phyloP scores from a whole-genome alignment of 345 rosid genomes.

The Brassica carinata region DNA sequence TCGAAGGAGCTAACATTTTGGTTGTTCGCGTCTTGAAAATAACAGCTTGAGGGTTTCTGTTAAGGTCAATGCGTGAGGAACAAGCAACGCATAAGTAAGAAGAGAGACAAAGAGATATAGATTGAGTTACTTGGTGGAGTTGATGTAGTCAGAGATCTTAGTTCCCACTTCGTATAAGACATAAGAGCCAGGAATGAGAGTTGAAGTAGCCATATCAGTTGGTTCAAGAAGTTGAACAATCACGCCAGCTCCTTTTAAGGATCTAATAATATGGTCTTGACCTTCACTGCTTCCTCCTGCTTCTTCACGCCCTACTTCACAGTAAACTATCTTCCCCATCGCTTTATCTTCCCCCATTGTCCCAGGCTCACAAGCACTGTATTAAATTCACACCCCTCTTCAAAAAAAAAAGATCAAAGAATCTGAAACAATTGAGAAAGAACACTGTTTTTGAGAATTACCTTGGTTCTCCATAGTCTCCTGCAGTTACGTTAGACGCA shows the following conservation, averaged over 20 bases:
- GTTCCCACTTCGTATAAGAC: conserved; percentile 47
- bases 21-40: conserved; percentile 55
- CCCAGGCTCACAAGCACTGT: conserved; percentile 65
- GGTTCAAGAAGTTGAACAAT: conserved; percentile 38
- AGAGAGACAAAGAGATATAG: background rate
- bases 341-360: conserved; percentile 57
- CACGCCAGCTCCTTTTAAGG: conserved; percentile 63
- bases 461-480: conserved; percentile 55
- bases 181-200: conserved; percentile 47
- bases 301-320: conserved; percentile 40
- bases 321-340: conserved; percentile 69
- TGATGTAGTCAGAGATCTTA: conserved; percentile 62
- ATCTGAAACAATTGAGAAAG: background rate
- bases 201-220: conserved; percentile 42
- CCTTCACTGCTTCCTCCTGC: conserved; percentile 35
- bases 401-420: background rate
- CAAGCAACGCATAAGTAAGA: background rate
- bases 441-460: conserved; percentile 19
- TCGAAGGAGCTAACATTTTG: conserved; percentile 48
- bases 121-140: conserved; percentile 63
- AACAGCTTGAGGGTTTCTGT: conserved; percentile 62
- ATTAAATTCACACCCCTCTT: background rate
- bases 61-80: conserved; percentile 6
- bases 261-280: conserved; percentile 52
- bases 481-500: conserved; percentile 47